A percentile compares a stretch with the other conserved stretches of the same genome.
These are phyloP conservation scores for Amanita rimosa DNA, from an alignment of 768 basidiomycete genomes.

Conservation along the genomic window DNA sequence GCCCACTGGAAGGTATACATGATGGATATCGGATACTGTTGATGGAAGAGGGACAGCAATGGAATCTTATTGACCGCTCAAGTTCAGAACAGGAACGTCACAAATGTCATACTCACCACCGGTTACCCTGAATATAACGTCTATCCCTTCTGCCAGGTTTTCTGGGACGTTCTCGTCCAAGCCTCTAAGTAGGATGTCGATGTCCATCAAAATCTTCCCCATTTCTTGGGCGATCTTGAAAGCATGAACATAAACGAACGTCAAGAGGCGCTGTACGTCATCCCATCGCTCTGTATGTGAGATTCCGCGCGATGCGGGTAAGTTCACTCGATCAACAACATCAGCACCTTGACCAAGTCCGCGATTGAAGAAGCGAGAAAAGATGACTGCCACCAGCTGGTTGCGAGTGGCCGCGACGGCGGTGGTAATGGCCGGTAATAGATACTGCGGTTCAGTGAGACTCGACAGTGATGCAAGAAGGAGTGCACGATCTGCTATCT, in stretches of 20 bases:
- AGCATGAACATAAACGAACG: conserved; percentile 80
- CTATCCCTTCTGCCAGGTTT: conserved; percentile 28
- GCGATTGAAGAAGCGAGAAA: conserved; percentile 49
- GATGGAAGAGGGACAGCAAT: conserved; percentile 31
- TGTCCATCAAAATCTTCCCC: conserved; percentile 61
- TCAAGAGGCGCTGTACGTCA: conserved; percentile 64
- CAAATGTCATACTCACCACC: conserved; percentile 26
- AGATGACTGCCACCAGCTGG: conserved; percentile 50
- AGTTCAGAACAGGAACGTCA: background rate
- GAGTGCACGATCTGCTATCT: conserved; percentile 21
- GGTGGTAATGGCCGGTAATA: conserved; percentile 39
- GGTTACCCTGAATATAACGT: conserved; percentile 36
- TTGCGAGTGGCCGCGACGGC: conserved; percentile 36
- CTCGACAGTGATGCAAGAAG: conserved; percentile 44
- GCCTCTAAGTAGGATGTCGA: conserved; percentile 69
- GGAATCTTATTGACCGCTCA: conserved; percentile 18
- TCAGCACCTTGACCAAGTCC: conserved; percentile 4
- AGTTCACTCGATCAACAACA: conserved; percentile 8
- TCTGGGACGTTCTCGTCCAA: conserved; percentile 32
- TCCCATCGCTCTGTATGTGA: conserved; percentile 47
- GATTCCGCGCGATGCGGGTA: conserved; percentile 17
- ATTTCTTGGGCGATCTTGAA: conserved; percentile 58
- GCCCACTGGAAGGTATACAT: conserved; percentile 23
- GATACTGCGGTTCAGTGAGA: conserved; percentile 42
- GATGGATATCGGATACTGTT: conserved; percentile 25